Conservation (phyloP, 2,329 filamentous ascomycete genomes). For the Fusarium sp. region DNA sequence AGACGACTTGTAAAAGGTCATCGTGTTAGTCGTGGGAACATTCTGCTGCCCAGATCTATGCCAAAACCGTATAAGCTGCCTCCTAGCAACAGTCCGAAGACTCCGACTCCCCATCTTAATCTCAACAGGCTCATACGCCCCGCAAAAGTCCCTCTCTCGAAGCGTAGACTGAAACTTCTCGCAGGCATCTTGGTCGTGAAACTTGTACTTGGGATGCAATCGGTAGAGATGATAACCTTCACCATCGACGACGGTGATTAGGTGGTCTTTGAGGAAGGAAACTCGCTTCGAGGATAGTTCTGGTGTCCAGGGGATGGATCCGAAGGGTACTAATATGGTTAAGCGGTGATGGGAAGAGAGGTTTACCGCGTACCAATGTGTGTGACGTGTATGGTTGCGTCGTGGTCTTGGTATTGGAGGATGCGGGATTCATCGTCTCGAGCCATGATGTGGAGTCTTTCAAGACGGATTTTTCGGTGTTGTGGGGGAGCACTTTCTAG, state of each 20-base stretch:
- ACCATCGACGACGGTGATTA: conserved; percentile 8
- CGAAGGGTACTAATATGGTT: neutral
- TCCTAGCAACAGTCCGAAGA: neutral
- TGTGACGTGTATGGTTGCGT: conserved; percentile 15
- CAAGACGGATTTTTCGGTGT: neutral
- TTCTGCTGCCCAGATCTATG: neutral
- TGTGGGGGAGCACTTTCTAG: conserved; percentile 2
- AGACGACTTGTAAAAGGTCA: conserved; percentile 7
- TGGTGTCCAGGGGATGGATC: conserved; percentile 11
- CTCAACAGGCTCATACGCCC: conserved; percentile 3
- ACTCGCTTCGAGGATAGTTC: neutral
- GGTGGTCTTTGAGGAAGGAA: conserved; percentile 4
- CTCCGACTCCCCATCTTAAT: neutral
- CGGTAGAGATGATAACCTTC: conserved; percentile 16
- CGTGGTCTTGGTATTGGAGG: conserved; percentile 16
- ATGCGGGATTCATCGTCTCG: conserved; percentile 23
- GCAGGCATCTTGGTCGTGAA: conserved; percentile 1
- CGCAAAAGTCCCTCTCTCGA: conserved; percentile 5
- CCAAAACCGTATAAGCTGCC: conserved; percentile 13
- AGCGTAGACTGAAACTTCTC: conserved; percentile 9
- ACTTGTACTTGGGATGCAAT: conserved; percentile 13
- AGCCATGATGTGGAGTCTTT: conserved; percentile 24
- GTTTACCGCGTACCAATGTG: conserved; percentile 1
- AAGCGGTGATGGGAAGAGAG: neutral
- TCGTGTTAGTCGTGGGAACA: neutral